Percentiles rank a stretch among this genome's conserved stretches.
Evolutionary conservation across 108 stramenopile species (phyloP).

Genomic region (Bacterosira constricta): DNA sequence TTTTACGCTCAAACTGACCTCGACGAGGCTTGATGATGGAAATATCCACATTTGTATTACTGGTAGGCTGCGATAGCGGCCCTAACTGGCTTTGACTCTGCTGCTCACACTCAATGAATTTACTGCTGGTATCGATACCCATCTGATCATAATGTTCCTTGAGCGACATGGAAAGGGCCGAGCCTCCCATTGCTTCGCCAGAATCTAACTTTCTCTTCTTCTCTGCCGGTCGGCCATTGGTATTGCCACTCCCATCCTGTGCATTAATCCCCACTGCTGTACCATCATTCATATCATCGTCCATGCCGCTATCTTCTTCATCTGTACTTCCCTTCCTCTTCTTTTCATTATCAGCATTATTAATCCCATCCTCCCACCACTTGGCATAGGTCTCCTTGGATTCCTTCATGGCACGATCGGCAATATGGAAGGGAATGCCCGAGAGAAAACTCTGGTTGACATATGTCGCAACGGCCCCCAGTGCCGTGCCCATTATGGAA

Average conservation of each 20-base stretch:
- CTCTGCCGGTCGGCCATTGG: not conserved
- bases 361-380: constrained; percentile 50
- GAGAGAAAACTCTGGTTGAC: constrained; percentile 41
- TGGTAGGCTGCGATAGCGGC: not conserved
- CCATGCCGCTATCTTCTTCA: constrained; percentile 9
- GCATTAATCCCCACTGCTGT: no score
- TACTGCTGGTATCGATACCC: constrained; percentile 23
- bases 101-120: not conserved
- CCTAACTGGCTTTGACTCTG: not conserved
- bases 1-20: constrained; percentile 22
- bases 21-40: constrained; percentile 43
- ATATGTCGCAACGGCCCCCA: constrained; percentile 43
- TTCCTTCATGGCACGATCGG: constrained; percentile 51
- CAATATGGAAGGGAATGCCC: constrained; percentile 52
- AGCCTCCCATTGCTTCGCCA: constrained; percentile 11
- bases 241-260: not conserved
- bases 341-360: constrained; percentile 5
- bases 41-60: constrained; percentile 26
- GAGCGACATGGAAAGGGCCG: constrained; percentile 33
- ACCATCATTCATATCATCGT: not conserved
- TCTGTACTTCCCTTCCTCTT: constrained; percentile 11
- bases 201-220: constrained; percentile 37
- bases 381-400: constrained; percentile 46
- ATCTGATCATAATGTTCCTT: constrained; percentile 33
- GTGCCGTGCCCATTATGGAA: constrained; percentile 38